Conservation (phyloP, 805 yeast species). For the Candida hungchunana region DNA sequence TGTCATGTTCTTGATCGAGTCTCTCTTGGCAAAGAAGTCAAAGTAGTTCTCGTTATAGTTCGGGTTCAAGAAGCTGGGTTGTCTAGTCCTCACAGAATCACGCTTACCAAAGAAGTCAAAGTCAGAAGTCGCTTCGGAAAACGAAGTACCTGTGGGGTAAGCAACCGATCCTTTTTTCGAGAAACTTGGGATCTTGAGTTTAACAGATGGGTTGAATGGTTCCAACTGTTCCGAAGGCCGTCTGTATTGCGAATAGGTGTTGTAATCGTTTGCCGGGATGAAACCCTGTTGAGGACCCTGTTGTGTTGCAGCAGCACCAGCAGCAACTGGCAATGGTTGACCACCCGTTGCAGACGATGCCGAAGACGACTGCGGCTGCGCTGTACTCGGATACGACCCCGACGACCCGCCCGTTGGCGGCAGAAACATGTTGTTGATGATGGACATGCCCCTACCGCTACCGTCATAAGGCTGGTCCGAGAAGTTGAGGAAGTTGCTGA, state of each 20-base stretch:
- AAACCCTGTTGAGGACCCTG: constrained; percentile 2
- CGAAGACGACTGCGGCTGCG: constrained; percentile 2
- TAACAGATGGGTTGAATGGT: constrained; percentile 38
- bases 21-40: constrained; percentile 27
- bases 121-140: constrained; percentile 12
- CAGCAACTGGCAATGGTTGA: too few species aligned
- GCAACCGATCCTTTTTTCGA: constrained; percentile 17
- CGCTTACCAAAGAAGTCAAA: constrained; percentile 26
- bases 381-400: constrained; percentile 3
- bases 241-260: constrained; percentile 30
- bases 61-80: constrained; percentile 26
- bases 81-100: constrained; percentile 25
- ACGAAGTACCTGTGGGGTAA: constrained; percentile 13
- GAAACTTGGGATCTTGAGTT: constrained; percentile 26
- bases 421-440: constrained; percentile 24
- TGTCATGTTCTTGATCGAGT: constrained; percentile 22
- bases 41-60: constrained; percentile 24
- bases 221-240: constrained; percentile 50
- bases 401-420: constrained; percentile 13
- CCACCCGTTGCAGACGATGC: too few species aligned
- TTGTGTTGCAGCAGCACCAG: neutral
- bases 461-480: constrained; percentile 16
- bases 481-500: constrained; percentile 19
- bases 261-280: constrained; percentile 15
- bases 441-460: constrained; percentile 25